Evolutionary conservation across 2,329 filamentous ascomycete genomes (phyloP), one percentile per base, ranked within the genome.

Genomic region (Fusarium aywerte): DNA sequence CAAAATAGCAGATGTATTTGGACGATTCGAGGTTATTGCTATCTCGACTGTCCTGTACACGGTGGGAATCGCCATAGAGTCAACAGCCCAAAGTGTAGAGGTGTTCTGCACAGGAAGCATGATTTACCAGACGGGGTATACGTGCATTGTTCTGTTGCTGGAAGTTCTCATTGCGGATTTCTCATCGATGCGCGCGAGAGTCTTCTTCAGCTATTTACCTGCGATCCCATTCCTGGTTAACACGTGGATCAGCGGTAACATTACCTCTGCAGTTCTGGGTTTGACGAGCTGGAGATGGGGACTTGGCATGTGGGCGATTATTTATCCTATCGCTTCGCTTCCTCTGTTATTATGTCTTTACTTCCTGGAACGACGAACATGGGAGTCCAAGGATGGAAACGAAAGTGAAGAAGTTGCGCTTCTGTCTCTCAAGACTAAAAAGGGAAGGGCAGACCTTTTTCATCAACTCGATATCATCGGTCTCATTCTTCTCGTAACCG

Each of bases 1-100:
- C 11, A 89, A 89, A 68, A 81, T 90, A 56, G 85, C 87, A 18
- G 88, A 87, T 68, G 84, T 89, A 11, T 88, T 90, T 67, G 88
- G 88, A 20, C 82, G 88, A 58, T 80, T 86, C 20, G 87, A 90
- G 72, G 77, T 89, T 32, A 80, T 90, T 13, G 73, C 83, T 5
- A 74, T 87, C 2, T 84, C 85, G 0, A 82, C 87, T 1, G 43
- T 87, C 12, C 86, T 89, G 58, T 89, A 89, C 58, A 80, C 85
- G 1, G 23, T 78, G 48, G 83, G 83, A 13, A 85, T 87, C 6
- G 80, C 85, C 7, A 76, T 89, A 29, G 85, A 89, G 73, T 80
- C 85, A 13, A 79, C 77, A 6, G 79, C 85, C 0, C 77, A 73
- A 16, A 80, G 78, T 23, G 80, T 89, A 1, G 76, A 83, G 48